Conservation (phyloP, 2,329 filamentous ascomycete genomes). For the Berkeleyomyces basicola region DNA sequence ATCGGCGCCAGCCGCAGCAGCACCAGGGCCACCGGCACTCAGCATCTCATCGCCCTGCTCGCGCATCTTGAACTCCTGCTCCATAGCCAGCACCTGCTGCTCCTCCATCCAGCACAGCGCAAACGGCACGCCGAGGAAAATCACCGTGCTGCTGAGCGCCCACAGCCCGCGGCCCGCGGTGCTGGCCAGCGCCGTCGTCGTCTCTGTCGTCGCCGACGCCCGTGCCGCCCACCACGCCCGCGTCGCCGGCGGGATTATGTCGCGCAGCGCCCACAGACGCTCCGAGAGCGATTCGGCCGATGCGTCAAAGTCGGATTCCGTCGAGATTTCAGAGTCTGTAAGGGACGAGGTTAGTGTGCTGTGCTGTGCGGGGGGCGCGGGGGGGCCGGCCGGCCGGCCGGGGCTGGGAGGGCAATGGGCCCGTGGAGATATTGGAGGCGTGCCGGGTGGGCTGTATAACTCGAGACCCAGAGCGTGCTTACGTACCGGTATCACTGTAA, state of each 20-base stretch:
- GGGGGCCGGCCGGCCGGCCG: too few relatives aligned
- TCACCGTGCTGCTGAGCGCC: constrained; percentile 76
- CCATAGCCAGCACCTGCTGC: constrained; percentile 93
- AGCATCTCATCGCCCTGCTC: constrained; percentile 66
- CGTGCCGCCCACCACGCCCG: constrained; percentile 51
- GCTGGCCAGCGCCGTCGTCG: constrained; percentile 37
- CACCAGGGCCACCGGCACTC: constrained; percentile 26
- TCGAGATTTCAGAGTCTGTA: constrained; percentile 68
- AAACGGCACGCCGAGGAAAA: constrained; percentile 85
- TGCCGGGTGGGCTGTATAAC: too few relatives aligned
- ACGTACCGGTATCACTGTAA: constrained; percentile 80
- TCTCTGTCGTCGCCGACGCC: constrained; percentile 34
- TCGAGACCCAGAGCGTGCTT: not conserved
- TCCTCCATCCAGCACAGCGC: constrained; percentile 88
- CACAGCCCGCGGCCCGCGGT: constrained; percentile 79
- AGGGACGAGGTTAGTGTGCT: not conserved
- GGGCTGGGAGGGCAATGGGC: too few relatives aligned
- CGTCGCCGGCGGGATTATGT: constrained; percentile 58
- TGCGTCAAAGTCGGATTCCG: constrained; percentile 55
- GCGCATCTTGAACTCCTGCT: constrained; percentile 92
- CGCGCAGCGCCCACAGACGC: constrained; percentile 54
- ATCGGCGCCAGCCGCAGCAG: constrained; percentile 19
- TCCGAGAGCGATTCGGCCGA: constrained; percentile 44
- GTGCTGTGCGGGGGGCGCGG: too few relatives aligned
- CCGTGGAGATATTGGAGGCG: too few relatives aligned